phyloP scores from a whole-genome alignment of 1,139 yeast species.

The Hansenula sp. region DNA sequence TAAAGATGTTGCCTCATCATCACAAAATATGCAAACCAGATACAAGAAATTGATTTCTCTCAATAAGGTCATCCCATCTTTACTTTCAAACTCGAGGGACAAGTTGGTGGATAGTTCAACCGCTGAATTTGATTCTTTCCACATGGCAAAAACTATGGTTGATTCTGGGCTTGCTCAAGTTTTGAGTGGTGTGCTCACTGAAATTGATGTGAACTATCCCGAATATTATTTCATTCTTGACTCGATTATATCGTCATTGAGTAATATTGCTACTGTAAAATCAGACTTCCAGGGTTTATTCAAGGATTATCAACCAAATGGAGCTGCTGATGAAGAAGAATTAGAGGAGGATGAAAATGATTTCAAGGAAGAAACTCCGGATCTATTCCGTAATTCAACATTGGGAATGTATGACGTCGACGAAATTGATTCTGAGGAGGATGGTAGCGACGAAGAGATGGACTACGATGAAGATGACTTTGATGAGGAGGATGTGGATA shows the following conservation, averaged over 20 bases:
- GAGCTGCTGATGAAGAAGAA: constrained; percentile 58
- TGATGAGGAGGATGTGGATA: constrained; percentile 33
- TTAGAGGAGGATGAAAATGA: constrained; percentile 59
- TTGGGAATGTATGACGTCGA: constrained; percentile 90
- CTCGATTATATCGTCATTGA: constrained; percentile 37
- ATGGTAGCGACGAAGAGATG: constrained; percentile 38
- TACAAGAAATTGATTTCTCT: constrained; percentile 56
- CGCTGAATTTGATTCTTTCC: constrained; percentile 16
- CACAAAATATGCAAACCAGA: constrained; percentile 32
- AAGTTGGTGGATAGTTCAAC: constrained; percentile 13
- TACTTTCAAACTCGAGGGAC: constrained; percentile 28
- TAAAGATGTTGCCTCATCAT: constrained; percentile 41
- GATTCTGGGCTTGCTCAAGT: constrained; percentile 56
- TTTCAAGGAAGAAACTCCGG: constrained; percentile 71
- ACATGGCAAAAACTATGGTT: constrained; percentile 51
- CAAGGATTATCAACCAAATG: constrained; percentile 41
- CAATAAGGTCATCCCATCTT: constrained; percentile 46
- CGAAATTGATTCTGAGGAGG: constrained; percentile 66
- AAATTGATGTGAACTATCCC: constrained; percentile 64
- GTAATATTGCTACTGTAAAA: constrained; percentile 58
- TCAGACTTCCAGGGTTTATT: constrained; percentile 54
- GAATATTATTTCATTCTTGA: constrained; percentile 51
- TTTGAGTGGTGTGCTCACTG: constrained; percentile 49
- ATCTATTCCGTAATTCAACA: constrained; percentile 80
- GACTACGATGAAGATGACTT: constrained; percentile 34